Evolutionary conservation across 495 filamentous ascomycete species (phyloP), one percentile per base, ranked within the genome.

Genomic region (Talaromyces wortmannii): DNA sequence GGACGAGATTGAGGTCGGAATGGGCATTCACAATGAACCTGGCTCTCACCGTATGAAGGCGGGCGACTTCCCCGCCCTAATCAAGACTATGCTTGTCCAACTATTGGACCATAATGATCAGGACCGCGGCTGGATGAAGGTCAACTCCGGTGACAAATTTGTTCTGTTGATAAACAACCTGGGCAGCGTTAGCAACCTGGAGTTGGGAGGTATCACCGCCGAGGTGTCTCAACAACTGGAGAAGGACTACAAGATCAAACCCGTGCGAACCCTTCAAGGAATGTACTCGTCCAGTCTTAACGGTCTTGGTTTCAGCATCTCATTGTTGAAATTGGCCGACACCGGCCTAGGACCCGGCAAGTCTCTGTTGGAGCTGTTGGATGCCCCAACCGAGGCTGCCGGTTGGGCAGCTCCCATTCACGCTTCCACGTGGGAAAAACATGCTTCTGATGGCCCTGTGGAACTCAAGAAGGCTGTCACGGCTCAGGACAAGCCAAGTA

Each of bases 1-100:
- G 0, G 85, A 83, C 44, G 87, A 97, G 73, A 84, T 95, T 17
- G 94, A 98, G 74, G 78, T 98, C 60, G 94, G 94, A 7, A 98
- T 97, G 94, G 94, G 94, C 10, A 97, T 97, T 67, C 94, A 98
- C 69, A 98, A 98, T 65, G 94, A 98, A 70, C 82, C 89, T 0
- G 94, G 94, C 1, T 92, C 84, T 12, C 88, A 85, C 62, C 79
- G 87, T 46, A 67, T 77, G 47, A 87, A 84, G 57, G 71, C 68
- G 17, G 76, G 84, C 5, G 77, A 83, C 57, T 73, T 97, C 17
- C 78, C 81, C 2, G 81, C 83, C 57, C 72, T 96, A 49, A 87
- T 97, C 45, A 70, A 76, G 57, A 86, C 72, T 45, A 94, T 98
- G 89, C 77, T 98, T 30, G 70, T 69, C 52, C 89, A 96, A 65